Conservation (phyloP, 441 rosid genomes). For the Eutrema salsugineum region DNA sequence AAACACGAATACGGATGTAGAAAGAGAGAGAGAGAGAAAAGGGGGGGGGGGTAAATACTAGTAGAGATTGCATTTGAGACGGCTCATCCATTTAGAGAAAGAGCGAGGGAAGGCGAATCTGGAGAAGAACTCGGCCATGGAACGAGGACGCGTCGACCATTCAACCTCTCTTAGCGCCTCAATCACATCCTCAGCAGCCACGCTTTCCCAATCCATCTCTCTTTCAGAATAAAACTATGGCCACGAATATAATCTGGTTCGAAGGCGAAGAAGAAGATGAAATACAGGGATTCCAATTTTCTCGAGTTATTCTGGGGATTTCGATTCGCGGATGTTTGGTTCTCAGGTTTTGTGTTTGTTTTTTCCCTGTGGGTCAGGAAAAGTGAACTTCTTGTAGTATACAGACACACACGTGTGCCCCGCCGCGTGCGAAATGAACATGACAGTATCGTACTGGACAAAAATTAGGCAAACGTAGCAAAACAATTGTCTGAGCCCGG, state of each 20-base stretch:
- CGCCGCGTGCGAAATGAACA: background rate
- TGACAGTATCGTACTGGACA: background rate
- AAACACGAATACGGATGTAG: background rate
- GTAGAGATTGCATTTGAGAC: conserved; percentile 45
- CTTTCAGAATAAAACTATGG: background rate
- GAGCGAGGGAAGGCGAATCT: conserved; percentile 38
- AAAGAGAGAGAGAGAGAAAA: background rate
- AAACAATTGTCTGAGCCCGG: background rate
- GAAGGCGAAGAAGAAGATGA: background rate
- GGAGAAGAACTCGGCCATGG: conserved; percentile 36
- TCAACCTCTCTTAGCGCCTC: conserved; percentile 39
- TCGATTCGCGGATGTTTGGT: conserved; percentile 5
- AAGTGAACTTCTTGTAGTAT: too few species aligned
- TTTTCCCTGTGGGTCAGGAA: conserved; percentile 1
- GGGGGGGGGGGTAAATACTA: conserved; percentile 15
- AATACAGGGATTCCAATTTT: background rate
- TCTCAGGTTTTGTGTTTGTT: background rate
- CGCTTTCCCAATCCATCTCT: conserved; percentile 41
- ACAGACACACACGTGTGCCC: background rate
- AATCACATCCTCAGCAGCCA: conserved; percentile 33
- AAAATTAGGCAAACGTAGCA: background rate
- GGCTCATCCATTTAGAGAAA: conserved; percentile 37
- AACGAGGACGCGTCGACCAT: conserved; percentile 37
- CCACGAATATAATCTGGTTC: background rate
- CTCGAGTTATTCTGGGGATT: background rate